Conservation (phyloP, 2,329 filamentous ascomycete genomes). For the Alternaria burnsii region DNA sequence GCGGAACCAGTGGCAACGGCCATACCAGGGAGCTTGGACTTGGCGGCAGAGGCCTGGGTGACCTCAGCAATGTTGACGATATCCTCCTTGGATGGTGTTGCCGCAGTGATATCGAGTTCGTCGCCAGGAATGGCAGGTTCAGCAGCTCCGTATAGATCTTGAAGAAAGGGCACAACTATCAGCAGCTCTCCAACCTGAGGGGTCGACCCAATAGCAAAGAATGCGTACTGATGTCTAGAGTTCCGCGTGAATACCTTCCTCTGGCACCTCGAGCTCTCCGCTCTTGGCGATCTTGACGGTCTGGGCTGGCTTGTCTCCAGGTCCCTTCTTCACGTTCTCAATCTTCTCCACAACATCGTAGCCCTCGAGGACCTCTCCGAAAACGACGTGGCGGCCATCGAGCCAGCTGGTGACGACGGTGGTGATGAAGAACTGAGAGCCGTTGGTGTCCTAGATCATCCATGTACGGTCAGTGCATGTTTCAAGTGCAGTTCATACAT, state of each 20-base stretch:
- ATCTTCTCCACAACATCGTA: conserved; percentile 83
- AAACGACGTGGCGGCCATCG: conserved; percentile 85
- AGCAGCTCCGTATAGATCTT: conserved; percentile 58
- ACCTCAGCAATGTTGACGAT: conserved; percentile 38
- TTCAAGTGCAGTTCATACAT: neutral
- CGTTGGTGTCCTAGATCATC: conserved; percentile 63
- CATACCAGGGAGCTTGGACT: conserved; percentile 28
- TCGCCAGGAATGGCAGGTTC: conserved; percentile 52
- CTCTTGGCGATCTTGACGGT: conserved; percentile 81
- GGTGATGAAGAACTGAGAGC: conserved; percentile 89
- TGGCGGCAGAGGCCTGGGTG: conserved; percentile 26
- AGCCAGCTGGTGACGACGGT: conserved; percentile 83
- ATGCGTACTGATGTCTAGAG: conserved; percentile 66
- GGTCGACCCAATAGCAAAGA: conserved; percentile 20
- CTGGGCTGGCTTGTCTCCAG: conserved; percentile 73
- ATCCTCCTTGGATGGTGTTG: conserved; percentile 29
- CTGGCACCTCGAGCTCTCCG: conserved; percentile 81
- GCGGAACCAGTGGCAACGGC: conserved; percentile 25
- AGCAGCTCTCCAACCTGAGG: conserved; percentile 51
- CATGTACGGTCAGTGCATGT: neutral
- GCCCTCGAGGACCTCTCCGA: conserved; percentile 87
- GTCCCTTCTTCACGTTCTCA: conserved; percentile 72
- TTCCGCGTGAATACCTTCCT: conserved; percentile 93
- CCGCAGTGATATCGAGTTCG: conserved; percentile 53
- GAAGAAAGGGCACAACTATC: conserved; percentile 50